Evolutionary conservation across 805 yeast species (phyloP), one percentile per base, ranked within the genome.

Genomic region (Ogataea glucozyma): DNA sequence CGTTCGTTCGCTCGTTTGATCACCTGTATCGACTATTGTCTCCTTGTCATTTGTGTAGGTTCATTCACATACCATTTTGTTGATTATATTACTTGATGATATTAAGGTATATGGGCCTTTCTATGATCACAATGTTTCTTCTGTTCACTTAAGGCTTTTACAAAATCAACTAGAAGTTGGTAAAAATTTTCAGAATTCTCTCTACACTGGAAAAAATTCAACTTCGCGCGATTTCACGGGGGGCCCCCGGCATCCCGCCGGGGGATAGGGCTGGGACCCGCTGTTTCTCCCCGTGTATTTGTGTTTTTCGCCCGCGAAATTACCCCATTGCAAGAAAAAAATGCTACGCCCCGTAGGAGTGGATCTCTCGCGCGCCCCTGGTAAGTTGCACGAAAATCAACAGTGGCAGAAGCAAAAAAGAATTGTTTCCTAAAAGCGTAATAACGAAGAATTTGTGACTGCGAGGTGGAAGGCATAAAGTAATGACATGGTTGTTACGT

Each of bases 31-130:
- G 8, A 6, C 24, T 22, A 2, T 23, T 8, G 22, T 34, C 23
- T n/a, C 24, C 22, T 24, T 7, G 17, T 12, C 27, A 8, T 22
- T 19, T 17, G 13, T 21, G 9, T 9, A n/a, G 24, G n/a, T 22
- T 32, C 19, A 16, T 26, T 40, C 41, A 48, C 52, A 43, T 48
- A 48, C 52, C 52, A 48, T 48, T 48, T 48, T 44, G 47, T 48
- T 40, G 31, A 31, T 41, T 31, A 26, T 41, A 42, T 42, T 36
- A 31, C 40, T 48, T 29, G 46, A 42, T 37, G 42, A 37, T 42
- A 36, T 37, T 26, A 36, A 33, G 41, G 38, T 31, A 39, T 31
- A 39, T 19, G 31, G n/a, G 33, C 37, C 42, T 39, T 39, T 31
- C 29, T 31, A 38, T 29, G 26, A 30, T 26, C 29, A 26, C 32